phyloP scores from a whole-genome alignment of 2,329 filamentous ascomycete species.

The Stachybotrys chlorohalonatus region DNA sequence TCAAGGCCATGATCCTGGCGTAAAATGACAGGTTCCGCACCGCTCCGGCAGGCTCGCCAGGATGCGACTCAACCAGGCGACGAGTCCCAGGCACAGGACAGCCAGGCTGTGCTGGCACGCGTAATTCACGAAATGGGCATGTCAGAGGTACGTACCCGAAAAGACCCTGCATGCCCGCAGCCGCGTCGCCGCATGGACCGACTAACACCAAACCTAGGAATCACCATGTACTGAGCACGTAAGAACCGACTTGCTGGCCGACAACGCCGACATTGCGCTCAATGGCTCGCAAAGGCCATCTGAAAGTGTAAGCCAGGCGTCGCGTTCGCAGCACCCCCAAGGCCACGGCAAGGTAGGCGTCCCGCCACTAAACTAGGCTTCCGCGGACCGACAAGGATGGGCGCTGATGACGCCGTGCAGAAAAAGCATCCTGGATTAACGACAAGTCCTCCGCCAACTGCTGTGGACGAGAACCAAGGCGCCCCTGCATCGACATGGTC shows the following conservation, averaged over 20 bases:
- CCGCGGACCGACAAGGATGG: neutral
- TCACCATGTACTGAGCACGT: too few relatives aligned
- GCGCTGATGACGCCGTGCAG: neutral
- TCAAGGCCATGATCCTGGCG: neutral
- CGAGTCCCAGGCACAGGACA: constrained; percentile 37
- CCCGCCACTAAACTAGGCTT: neutral
- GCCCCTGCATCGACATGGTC: neutral
- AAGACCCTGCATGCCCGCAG: neutral
- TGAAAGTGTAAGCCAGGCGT: neutral
- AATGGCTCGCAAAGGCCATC: too few relatives aligned
- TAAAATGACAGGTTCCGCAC: constrained; percentile 18
- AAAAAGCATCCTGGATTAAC: neutral
- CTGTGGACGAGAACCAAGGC: neutral
- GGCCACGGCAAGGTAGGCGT: neutral
- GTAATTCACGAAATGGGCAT: constrained; percentile 29
- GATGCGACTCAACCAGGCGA: constrained; percentile 17
- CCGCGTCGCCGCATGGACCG: neutral
- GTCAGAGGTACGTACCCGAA: constrained; percentile 24
- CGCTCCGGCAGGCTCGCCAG: constrained; percentile 17
- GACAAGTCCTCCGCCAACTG: neutral
- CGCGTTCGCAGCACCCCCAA: neutral
- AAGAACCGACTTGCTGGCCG: too few relatives aligned
- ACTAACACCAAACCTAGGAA: too few relatives aligned
- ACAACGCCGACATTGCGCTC: too few relatives aligned
- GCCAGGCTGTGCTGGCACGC: constrained; percentile 29